These are phyloP conservation scores for Dorcoceras hygrometricum DNA, from an alignment of 257 asterid species.

Conservation along the genomic window DNA sequence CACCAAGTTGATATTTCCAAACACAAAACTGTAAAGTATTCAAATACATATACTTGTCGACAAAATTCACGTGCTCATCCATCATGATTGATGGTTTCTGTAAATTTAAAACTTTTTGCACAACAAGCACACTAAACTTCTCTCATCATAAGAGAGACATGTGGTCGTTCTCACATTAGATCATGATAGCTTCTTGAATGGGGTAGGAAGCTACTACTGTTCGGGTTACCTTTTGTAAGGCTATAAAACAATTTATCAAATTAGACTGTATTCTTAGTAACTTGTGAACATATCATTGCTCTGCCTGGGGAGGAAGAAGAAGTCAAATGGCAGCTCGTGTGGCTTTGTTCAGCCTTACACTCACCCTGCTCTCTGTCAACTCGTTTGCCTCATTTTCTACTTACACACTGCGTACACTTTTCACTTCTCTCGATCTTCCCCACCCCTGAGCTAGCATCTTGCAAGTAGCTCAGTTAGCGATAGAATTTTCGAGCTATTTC, in stretches of 20 bases:
- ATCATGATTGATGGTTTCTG: background rate
- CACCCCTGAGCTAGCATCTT: background rate
- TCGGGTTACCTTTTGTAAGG: background rate
- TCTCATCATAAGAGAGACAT: too few relatives aligned
- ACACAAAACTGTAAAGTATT: background rate
- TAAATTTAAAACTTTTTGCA: too few relatives aligned
- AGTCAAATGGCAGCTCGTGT: conserved; percentile 5
- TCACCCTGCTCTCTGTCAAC: background rate
- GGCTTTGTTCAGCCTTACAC: background rate
- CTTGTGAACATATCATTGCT: background rate
- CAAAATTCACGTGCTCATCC: background rate
- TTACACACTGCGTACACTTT: conserved; percentile 1
- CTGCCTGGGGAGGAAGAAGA: background rate
- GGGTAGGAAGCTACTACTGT: too few relatives aligned
- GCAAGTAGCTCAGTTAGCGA: background rate
- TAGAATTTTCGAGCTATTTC: background rate
- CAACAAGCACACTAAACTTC: too few relatives aligned
- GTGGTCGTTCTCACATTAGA: too few relatives aligned
- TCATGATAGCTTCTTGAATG: too few relatives aligned
- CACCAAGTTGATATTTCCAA: background rate
- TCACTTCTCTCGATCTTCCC: background rate
- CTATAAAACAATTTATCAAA: background rate
- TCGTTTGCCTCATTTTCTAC: conserved; percentile 6
- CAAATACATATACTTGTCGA: background rate
- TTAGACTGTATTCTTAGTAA: background rate